Evolutionary conservation across 228 moss, liverwort and hornwort genomes (phyloP), one percentile per base, ranked within the genome.

Genomic region (Sphagnum fallax): DNA sequence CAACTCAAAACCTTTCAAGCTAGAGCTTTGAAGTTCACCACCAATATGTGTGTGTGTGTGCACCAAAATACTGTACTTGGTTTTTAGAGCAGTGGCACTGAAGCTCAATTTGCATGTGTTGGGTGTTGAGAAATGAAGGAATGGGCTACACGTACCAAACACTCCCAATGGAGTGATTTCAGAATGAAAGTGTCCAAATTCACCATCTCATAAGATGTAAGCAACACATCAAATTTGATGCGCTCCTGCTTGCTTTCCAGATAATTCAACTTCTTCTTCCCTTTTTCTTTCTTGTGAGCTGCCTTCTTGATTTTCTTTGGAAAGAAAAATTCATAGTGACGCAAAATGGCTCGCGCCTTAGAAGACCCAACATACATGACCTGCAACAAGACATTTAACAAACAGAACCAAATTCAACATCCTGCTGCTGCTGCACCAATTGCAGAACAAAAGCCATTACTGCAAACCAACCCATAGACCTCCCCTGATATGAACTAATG

Each of bases 131-230:
- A 6, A 8, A 12, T 47, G 53, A 18, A 49, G 32, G 13, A 52
- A 6, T 15, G 11, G 15, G 15, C 11, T 11, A 15, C 15, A 60
- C 65, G 76, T 91, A 95, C 95, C 90, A 98, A 71, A 72, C 97
- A 98, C 79, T 91, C 97, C 97, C 97, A 98, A 69, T 87, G 91
- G 52, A 98, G 84, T 66, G 90, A 83, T 81, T 82, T 93, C 74
- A 98, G 84, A 65, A 91, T 87, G 11, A 79, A 81, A 9, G 82
- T 90, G 71, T 98, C 97, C 48, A 93, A 76, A 69, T 88, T 90
- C 57, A 90, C 90, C 97, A 98, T 98, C 72, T 98, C 97, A 80
- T 98, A 93, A 9, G 97, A 93, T 67, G 97, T 98, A 67, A 98
- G 83, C 65, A 98, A 84, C 70, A 98, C 93, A 75, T 98, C 93